Percentiles rank a stretch among this genome's conserved stretches.
Evolutionary conservation across 2,329 filamentous ascomycete genomes (phyloP).

Genomic region (Pleomassaria siparia): DNA sequence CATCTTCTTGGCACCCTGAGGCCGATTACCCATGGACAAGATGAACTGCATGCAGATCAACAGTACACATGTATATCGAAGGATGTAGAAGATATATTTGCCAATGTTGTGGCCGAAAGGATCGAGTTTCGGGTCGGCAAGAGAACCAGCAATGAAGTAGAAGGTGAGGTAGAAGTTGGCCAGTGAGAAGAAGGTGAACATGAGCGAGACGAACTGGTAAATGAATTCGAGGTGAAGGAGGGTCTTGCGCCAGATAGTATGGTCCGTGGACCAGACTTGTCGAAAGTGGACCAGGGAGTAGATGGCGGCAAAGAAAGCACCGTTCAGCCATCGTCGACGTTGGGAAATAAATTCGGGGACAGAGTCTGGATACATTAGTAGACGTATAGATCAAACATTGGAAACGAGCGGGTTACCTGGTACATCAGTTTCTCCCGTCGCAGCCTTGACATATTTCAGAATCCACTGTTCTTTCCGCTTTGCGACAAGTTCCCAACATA

Average conservation of each 20-base stretch:
- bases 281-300: constrained; percentile 95
- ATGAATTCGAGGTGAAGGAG: constrained; percentile 92
- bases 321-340: constrained; percentile 94
- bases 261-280: constrained; percentile 91
- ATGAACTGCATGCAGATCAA: constrained; percentile 96
- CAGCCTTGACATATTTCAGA: constrained; percentile 94
- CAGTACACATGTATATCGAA: constrained; percentile 82
- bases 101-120: constrained; percentile 90
- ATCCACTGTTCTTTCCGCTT: constrained; percentile 96
- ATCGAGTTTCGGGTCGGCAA: constrained; percentile 76
- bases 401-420: constrained; percentile 64
- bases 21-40: constrained; percentile 90
- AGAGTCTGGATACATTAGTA: constrained; percentile 59
- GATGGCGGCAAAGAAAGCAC: constrained; percentile 96
- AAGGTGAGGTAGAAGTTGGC: constrained; percentile 99
- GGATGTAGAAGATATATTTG: constrained; percentile 78
- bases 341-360: constrained; percentile 98
- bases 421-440: constrained; percentile 96
- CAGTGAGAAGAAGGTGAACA: constrained; percentile 97
- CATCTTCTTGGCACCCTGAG: constrained; percentile 89
- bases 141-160: constrained; percentile 93
- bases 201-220: constrained; percentile 87
- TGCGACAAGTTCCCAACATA: constrained; percentile 93
- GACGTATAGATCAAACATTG: not conserved
- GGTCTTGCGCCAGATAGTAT: constrained; percentile 84